Conservation (phyloP, 257 asterid genomes). For the Scutellaria baicalensis region DNA sequence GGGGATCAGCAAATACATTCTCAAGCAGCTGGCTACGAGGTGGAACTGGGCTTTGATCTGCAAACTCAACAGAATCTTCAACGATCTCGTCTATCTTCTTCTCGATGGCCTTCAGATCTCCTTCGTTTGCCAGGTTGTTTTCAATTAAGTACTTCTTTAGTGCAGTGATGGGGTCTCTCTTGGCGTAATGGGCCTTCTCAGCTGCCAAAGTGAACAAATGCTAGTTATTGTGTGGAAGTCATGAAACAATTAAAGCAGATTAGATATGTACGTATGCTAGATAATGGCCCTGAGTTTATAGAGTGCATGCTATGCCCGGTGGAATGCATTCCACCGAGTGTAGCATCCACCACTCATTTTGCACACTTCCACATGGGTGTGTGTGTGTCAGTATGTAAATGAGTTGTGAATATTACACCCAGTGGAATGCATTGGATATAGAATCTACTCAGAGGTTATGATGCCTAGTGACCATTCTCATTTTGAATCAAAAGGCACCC, state of each 20-base stretch:
- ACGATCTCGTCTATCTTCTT: conserved; percentile 79
- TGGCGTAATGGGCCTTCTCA: conserved; percentile 89
- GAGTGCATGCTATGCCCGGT: no score
- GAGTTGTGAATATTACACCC: no score
- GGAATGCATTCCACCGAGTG: no score
- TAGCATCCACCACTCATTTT: no score
- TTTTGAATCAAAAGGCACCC: no score
- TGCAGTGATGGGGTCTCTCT: conserved; percentile 74
- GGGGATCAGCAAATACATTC: conserved; percentile 93
- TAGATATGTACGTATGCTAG: neutral
- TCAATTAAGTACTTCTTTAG: conserved; percentile 68
- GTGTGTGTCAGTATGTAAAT: no score
- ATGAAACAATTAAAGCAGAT: no score
- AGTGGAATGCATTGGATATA: no score
- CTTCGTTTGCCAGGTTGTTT: conserved; percentile 71
- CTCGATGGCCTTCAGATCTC: conserved; percentile 69
- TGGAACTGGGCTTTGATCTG: conserved; percentile 80
- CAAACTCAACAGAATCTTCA: conserved; percentile 93
- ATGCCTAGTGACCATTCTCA: no score
- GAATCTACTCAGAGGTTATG: no score
- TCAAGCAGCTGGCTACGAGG: conserved; percentile 81
- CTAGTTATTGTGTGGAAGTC: neutral
- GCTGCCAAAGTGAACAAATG: conserved; percentile 44
- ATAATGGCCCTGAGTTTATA: neutral
- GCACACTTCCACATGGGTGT: no score